phyloP scores from a whole-genome alignment of 2,329 filamentous ascomycete genomes.

The Helotiales sp. region DNA sequence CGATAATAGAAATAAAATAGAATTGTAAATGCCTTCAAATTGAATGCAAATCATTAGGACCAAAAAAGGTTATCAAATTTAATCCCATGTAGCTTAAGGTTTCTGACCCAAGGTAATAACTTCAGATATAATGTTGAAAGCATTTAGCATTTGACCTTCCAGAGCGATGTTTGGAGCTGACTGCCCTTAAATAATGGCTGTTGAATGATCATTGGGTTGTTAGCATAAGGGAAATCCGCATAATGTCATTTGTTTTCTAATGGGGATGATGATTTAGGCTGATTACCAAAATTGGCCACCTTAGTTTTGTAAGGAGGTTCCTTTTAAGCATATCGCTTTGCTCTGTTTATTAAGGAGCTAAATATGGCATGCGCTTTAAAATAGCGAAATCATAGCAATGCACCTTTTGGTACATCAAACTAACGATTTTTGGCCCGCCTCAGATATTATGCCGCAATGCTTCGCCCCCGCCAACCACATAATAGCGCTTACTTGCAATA shows the following conservation, averaged over 20 bases:
- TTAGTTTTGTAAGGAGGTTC: slow-evolving; percentile 8
- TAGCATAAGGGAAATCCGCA: background rate
- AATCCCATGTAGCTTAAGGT: slow-evolving; percentile 8
- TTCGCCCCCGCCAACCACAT: slow-evolving; percentile 4
- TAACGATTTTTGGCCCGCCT: no score
- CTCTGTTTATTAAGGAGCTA: background rate
- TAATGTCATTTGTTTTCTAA: background rate
- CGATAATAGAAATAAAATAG: background rate
- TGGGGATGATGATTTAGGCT: slow-evolving; percentile 7
- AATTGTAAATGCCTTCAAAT: background rate
- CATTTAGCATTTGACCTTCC: background rate
- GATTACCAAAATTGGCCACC: slow-evolving; percentile 3
- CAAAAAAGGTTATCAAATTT: background rate
- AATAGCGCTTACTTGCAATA: background rate
- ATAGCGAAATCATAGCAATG: background rate
- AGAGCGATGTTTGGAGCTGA: background rate
- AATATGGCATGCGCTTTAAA: background rate
- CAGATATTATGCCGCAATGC: no score
- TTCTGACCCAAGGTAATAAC: background rate
- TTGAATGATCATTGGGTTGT: background rate
- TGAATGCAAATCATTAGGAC: background rate
- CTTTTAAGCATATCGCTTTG: background rate
- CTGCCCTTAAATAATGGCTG: slow-evolving; percentile 8
- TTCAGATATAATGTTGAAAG: background rate
- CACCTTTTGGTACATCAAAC: no score